Conservation (phyloP, 768 basidiomycete species). For the Boletus edulis region DNA sequence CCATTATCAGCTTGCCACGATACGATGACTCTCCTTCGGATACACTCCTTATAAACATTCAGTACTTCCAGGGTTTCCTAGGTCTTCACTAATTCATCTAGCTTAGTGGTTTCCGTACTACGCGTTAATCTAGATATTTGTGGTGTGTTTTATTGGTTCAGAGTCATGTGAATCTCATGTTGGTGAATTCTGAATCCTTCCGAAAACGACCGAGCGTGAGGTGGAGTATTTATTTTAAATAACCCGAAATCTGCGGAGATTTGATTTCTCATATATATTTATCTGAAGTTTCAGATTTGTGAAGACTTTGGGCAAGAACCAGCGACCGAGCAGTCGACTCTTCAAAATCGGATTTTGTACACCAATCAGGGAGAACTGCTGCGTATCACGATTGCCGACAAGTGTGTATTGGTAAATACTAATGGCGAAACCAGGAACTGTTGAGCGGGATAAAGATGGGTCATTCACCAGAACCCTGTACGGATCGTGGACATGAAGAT, state of each 20-base stretch:
- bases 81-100: slow-evolving; percentile 15
- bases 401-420: neutral
- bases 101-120: slow-evolving; percentile 7
- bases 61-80: neutral
- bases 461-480: slow-evolving; percentile 45
- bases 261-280: neutral
- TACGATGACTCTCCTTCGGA: slow-evolving; percentile 19
- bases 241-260: neutral
- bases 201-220: neutral
- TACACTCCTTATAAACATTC: slow-evolving; percentile 12
- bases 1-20: slow-evolving; percentile 4
- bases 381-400: neutral
- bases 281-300: neutral
- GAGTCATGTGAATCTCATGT: neutral
- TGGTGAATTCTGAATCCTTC: neutral
- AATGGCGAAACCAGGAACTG: neutral
- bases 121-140: slow-evolving; percentile 9
- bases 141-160: neutral
- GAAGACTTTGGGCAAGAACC: too few species aligned
- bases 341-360: neutral
- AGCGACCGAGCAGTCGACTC: neutral
- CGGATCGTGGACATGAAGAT: slow-evolving; percentile 55
- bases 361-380: too few species aligned
- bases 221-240: neutral
- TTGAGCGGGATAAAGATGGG: neutral